Evolutionary conservation across 2,329 filamentous ascomycete species (phyloP).

Genomic region (Beauveria pseudobassiana): DNA sequence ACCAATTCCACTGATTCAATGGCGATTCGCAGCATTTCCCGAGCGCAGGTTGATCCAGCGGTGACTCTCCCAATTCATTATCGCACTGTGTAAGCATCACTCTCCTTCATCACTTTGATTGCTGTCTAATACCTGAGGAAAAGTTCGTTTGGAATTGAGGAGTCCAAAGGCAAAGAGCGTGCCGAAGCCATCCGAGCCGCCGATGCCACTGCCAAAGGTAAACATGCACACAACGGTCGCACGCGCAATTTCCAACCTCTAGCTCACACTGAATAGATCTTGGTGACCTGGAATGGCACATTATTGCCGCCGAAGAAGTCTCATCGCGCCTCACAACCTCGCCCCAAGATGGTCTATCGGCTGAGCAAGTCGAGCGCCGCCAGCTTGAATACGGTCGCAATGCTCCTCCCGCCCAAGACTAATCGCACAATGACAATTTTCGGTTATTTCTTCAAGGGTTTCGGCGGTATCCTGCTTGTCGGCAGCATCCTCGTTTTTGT

Average conservation of each 20-base stretch:
- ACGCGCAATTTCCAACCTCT: background rate
- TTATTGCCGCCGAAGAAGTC: constrained; percentile 49
- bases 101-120: background rate
- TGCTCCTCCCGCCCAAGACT: constrained; percentile 56
- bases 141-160: constrained; percentile 49
- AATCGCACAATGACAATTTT: constrained; percentile 49
- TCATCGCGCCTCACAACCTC: constrained; percentile 52
- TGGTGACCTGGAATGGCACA: constrained; percentile 62
- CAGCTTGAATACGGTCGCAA: constrained; percentile 58
- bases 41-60: constrained; percentile 19
- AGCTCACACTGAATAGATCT: constrained; percentile 37
- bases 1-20: constrained; percentile 29
- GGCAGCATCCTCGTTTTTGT: constrained; percentile 68
- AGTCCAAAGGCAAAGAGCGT: constrained; percentile 40
- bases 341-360: constrained; percentile 49
- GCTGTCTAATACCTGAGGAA: constrained; percentile 5
- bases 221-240: background rate
- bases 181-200: constrained; percentile 31
- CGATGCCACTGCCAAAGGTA: constrained; percentile 39
- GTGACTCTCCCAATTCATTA: constrained; percentile 44
- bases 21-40: constrained; percentile 32
- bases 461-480: constrained; percentile 62
- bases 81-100: constrained; percentile 39
- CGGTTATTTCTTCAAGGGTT: constrained; percentile 71
- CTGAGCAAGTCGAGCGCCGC: constrained; percentile 47